Base-by-base conservation (phyloP, 768 basidiomycete species). In the Porpolomopsis calyptriformis region DNA sequence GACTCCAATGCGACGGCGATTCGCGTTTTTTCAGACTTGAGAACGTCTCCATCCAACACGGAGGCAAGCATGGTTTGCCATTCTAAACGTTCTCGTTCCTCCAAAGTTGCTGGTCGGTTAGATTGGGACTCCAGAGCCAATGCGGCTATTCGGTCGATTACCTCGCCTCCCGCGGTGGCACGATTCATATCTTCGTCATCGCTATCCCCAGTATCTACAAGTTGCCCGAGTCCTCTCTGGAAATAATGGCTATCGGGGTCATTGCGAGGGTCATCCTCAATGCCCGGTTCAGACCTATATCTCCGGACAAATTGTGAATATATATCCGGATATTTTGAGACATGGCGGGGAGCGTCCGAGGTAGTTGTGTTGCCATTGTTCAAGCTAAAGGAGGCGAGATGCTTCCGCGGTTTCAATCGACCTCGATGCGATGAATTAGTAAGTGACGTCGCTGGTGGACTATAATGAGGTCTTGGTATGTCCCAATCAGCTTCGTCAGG, bases 41-140 rank as follows among this genome's bases (percentile, higher is more conserved):
- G 77, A 9, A 99, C 91, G 56, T 98, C 93, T 8, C 96, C 93
- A 24, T 79, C 78, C 38, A 99, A 73, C 20, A 98, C 94, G 24
- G 92, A 94, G 10, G 88, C 78, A 25, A 98, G 77, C 80, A 97
- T 85, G 14, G 84, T 84, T 63, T 93, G 91, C 96, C 96, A 98
- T 63, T 96, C 92, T 40, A 93, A 63, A 22, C 93, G 73, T 55
- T 91, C 86, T 50, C 77, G 73, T 57, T 90, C 85, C 55, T 85
- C 78, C 44, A 72, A 68, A 1, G 85, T 82, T 34, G 78, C 75
- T 20, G 84, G 80, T 48, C 80, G 73, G 42, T 76, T 72, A 39
- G 74, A 70, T 52, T 85, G 82, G 4, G 76, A 66, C 55, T 85
- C 82, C 25, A 77, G 65, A 47, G 73, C 63, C 29, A 77, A 64